phyloP scores from a whole-genome alignment of 495 filamentous ascomycete species.

The Penicillium waksmanii region DNA sequence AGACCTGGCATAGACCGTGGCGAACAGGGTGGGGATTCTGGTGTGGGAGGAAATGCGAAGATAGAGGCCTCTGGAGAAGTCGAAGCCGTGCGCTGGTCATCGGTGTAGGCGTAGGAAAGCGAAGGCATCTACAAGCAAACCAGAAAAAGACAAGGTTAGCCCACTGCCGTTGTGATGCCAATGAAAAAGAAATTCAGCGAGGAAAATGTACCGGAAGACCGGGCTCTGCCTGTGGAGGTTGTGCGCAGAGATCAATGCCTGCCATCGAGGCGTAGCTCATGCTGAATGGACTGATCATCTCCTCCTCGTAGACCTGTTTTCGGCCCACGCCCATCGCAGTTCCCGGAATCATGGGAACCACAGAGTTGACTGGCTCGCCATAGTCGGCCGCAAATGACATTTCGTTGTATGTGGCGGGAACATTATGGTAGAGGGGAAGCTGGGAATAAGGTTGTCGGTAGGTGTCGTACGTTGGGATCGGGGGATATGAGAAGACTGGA shows the following conservation, averaged over 20 bases:
- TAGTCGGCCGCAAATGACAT: constrained; percentile 63
- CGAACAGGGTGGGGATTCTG: constrained; percentile 41
- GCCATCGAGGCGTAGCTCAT: constrained; percentile 75
- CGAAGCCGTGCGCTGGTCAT: constrained; percentile 66
- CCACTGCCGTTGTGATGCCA: constrained; percentile 24
- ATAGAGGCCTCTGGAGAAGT: constrained; percentile 41
- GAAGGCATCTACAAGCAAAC: constrained; percentile 71
- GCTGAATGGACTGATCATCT: constrained; percentile 73
- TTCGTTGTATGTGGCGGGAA: constrained; percentile 61
- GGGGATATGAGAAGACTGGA: constrained; percentile 72
- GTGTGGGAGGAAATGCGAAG: constrained; percentile 45
- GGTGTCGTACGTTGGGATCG: constrained; percentile 67
- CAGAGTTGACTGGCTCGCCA: constrained; percentile 60
- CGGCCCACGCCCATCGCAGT: constrained; percentile 44
- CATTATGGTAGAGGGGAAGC: constrained; percentile 66
- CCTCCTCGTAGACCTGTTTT: constrained; percentile 56
- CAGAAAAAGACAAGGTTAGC: constrained; percentile 31
- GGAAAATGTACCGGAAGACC: constrained; percentile 48
- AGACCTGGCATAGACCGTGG: constrained; percentile 33
- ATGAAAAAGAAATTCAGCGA: constrained; percentile 60
- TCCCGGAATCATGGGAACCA: constrained; percentile 67
- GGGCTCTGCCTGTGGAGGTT: constrained; percentile 33
- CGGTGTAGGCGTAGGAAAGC: constrained; percentile 79
- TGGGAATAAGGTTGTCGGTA: constrained; percentile 68
- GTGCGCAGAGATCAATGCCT: constrained; percentile 69